Base-by-base conservation (phyloP, 495 filamentous ascomycete species). In the Lasiosphaeria miniovina region DNA sequence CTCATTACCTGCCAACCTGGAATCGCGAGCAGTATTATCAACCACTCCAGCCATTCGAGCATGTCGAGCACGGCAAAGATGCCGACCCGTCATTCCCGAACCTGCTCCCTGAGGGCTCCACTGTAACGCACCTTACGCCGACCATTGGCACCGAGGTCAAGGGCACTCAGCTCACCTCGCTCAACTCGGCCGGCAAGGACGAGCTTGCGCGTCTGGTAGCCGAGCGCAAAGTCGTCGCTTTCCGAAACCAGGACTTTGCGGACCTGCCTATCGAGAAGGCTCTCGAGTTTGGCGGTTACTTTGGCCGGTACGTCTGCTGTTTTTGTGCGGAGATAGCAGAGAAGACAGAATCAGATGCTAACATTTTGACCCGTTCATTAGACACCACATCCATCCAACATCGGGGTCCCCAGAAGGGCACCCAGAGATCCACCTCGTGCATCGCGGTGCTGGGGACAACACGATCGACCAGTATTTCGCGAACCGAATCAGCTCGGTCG, bases 371-470 rank as follows among this genome's bases (percentile, higher is more conserved):
- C 43, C 34, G 32, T 4, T 17, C 32, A 9, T 35, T 41, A 67
- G 68, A 36, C 86, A 88, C 62, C 89, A 96, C 75, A 91, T 94
- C 68, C 89, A 94, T 67, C 90, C 88, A 3, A 88, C 89, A 4
- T 87, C 82, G 11, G 89, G 90, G 32, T 79, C 86, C 3, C 90
- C 90, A 0, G 76, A 83, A 59, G 87, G 84, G 11, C 82, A 82
- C 67, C 89, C 90, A 8, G 87, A 93, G 61, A 74, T 94, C 54
- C 90, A 93, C 68, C 75, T 93, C 4, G 90, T 93, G 6, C 88
- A 93, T 68, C 84, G 89, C 12, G 84, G 84, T 33, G 87, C 83
- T 0, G 85, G 83, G 14, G 85, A 88, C 59, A 80, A 80, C 45
- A 78, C 74, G 11, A 73, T 77, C 15, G 78, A 86, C 48, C 64